Conservation (phyloP, 2,329 filamentous ascomycete species). For the Cladophialophora yegresii region DNA sequence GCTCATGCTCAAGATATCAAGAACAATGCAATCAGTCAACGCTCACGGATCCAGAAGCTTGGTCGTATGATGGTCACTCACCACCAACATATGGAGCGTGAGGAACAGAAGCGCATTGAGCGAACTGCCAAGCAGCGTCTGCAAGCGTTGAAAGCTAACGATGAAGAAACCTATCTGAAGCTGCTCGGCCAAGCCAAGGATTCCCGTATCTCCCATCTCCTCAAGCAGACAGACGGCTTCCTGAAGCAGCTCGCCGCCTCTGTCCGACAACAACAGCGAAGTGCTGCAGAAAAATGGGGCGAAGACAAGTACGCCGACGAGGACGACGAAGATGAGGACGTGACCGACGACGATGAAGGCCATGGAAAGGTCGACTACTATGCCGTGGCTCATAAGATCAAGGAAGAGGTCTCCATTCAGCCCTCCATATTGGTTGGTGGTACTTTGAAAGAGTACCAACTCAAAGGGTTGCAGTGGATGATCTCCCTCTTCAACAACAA, state of each 20-base stretch:
- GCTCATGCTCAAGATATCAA: slow-evolving; percentile 78
- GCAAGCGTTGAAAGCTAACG: slow-evolving; percentile 96
- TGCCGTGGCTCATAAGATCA: slow-evolving; percentile 91
- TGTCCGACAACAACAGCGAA: slow-evolving; percentile 89
- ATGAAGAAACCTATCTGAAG: slow-evolving; percentile 98
- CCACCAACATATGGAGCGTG: slow-evolving; percentile 96
- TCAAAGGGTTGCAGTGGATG: slow-evolving; percentile 99
- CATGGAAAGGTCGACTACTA: slow-evolving; percentile 95
- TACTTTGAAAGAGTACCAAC: slow-evolving; percentile 91
- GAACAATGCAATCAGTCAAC: slow-evolving; percentile 66
- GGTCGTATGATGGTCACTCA: slow-evolving; percentile 85
- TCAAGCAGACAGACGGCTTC: slow-evolving; percentile 97
- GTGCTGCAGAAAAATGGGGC: slow-evolving; percentile 75
- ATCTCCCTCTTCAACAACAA: slow-evolving; percentile 99
- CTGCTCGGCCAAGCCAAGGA: slow-evolving; percentile 98
- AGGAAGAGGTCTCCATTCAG: slow-evolving; percentile 84
- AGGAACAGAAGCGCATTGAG: slow-evolving; percentile 98
- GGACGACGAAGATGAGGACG: slow-evolving; percentile 62
- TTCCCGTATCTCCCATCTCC: slow-evolving; percentile 95
- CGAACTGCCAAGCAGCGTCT: slow-evolving; percentile 99
- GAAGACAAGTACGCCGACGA: slow-evolving; percentile 58
- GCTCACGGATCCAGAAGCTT: slow-evolving; percentile 77
- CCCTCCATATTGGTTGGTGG: slow-evolving; percentile 87
- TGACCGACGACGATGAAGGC: slow-evolving; percentile 67
- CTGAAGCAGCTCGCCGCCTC: slow-evolving; percentile 92